Evolutionary conservation across 192 early-diverging fungal species (phyloP), one percentile per base, ranked within the genome.

Genomic region (Paraglomus brasilianum): DNA sequence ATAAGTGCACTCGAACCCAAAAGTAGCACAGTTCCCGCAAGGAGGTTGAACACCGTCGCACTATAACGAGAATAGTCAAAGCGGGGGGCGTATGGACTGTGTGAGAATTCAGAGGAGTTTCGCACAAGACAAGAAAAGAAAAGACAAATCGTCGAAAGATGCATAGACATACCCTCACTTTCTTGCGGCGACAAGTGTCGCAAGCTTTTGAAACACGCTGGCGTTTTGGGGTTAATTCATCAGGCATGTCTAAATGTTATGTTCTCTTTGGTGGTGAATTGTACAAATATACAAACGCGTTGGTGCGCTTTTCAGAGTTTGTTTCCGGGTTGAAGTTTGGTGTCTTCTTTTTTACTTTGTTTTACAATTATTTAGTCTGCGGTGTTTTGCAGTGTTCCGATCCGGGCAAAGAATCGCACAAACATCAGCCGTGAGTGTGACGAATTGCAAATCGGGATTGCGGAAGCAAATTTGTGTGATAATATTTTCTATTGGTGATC

Each of bases 101-200:
- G 40, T 40, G 39, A 41, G 9, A 19, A 41, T 17, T 5, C 19
- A 24, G 0, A 42, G 2, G 14, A 17, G 5, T 38, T 10, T 44
- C 43, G 47, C 0, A 46, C 36, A 41, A 30, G 41, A 40, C 5
- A 59, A 59, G 17, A 59, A 17, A 17, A 59, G 43, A 11, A 15
- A 5, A 24, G 7, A 39, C 39, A 11, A 3, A 59, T 39, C 8
- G 19, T 7, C 15, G 1, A 5, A 39, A 42, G 43, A 59, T 24
- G 15, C 11, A 63, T 41, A 39, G 2, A 19, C 14, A 10, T 69
- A 69, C 67, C 43, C 58, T 69, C 15, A 80, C 78, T 50, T 80
- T 80, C 73, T 80, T 80, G 13, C 75, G 73, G 44, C 78, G 71
- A 47, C 78, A 80, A 14, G 78, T 76, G 44, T 80, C 78, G 41